Evolutionary conservation across 345 rosid species (phyloP), one percentile per base, ranked within the genome.

Genomic region (Salix viminalis): DNA sequence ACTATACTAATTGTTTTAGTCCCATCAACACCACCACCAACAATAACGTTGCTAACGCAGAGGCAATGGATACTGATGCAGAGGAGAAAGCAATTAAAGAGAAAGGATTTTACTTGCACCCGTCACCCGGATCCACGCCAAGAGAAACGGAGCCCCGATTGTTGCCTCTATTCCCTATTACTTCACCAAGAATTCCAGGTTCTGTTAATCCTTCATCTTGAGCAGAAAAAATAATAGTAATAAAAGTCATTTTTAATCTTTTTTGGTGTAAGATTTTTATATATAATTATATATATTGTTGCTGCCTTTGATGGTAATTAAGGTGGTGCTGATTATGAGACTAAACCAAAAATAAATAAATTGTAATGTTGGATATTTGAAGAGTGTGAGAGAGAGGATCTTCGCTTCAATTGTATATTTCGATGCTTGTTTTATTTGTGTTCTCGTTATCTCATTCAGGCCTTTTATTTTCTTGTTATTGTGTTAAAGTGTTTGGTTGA

Each of bases 21-120:
- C 80, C 83, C 21, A 60, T 73, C 42, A 81, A 8, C 39, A 77
- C 46, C 16, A 9, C 6, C 50, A 44, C 7, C 52, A 32, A 46
- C 66, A 52, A 46, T 46, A 46, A 46, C 50, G 50, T 18, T 8
- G 65, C 26, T 66, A 75, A 76, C 65, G 72, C 69, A 44, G 67
- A 77, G 2, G 76, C 46, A n/a, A 15, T 84, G 44, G 79, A 79
- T 65, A 36, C 78, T 16, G 86, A 81, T 65, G 87, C 80, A 7
- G 99, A 96, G 84, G 97, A 96, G 85, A 91, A 79, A 73, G 94
- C 92, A 0, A 93, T 96, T 56, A 89, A 90, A 81, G 99, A 93
- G 81, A 96, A 82, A 83, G 96, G 98, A 0, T 96, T 90, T 81
- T 96, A 87, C 85, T 67, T 96, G 69, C 99, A 96, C 81, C 96